A percentile compares a stretch with the other conserved stretches of the same genome.
phyloP scores from a whole-genome alignment of 768 basidiomycete species.

The Lactarius sanguifluus region DNA sequence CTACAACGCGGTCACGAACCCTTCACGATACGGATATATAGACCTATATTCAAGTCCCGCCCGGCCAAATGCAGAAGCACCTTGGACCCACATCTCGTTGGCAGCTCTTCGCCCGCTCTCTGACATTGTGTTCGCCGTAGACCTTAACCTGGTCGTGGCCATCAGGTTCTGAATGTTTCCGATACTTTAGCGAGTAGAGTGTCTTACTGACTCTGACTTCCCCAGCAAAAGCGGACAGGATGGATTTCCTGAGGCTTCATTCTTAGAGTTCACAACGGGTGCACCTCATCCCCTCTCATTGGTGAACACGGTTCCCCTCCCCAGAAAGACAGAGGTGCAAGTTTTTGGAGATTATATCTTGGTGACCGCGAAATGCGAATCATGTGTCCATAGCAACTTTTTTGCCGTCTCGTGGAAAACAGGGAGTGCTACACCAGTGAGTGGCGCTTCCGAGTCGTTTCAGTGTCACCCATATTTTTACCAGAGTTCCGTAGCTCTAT shows the following conservation, averaged over 20 bases:
- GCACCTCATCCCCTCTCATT: conserved; percentile 12
- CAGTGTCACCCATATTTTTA: not conserved
- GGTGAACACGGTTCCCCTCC: conserved; percentile 2
- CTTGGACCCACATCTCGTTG: conserved; percentile 11
- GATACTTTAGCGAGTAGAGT: not conserved
- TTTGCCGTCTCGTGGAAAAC: conserved; percentile 22
- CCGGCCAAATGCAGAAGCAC: not conserved
- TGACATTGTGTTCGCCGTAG: conserved; percentile 10
- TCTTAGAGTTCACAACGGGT: conserved; percentile 17
- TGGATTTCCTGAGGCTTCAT: not conserved
- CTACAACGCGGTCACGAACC: not conserved
- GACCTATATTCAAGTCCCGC: conserved; percentile 11
- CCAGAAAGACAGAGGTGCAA: conserved; percentile 10
- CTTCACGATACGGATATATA: conserved; percentile 11
- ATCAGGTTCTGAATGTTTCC: conserved; percentile 4
- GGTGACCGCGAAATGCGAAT: not conserved
- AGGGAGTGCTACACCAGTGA: conserved; percentile 6
- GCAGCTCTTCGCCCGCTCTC: not conserved
- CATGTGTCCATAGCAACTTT: not conserved
- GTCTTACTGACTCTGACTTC: not conserved
- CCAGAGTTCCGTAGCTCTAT: not conserved
- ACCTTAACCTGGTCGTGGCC: conserved; percentile 13
- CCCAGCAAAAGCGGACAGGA: not conserved
- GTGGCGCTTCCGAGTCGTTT: not conserved
- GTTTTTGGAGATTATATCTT: conserved; percentile 19